Evolutionary conservation across 768 basidiomycete species (phyloP).

Genomic region (Hericium erinaceus): DNA sequence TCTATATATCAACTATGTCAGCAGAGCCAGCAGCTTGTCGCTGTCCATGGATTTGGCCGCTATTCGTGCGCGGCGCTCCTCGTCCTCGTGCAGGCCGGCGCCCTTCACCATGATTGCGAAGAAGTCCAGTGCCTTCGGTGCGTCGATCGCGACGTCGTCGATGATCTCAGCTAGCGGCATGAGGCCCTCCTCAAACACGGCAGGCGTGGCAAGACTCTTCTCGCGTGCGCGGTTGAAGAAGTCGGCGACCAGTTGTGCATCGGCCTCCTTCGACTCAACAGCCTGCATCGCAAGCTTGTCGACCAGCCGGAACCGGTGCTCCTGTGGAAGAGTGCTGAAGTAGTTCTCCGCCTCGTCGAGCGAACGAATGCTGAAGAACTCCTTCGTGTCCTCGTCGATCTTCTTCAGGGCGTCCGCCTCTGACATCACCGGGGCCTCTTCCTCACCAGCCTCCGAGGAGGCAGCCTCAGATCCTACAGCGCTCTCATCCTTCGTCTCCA

Average conservation of each 20-base stretch:
- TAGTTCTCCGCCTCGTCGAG: slow-evolving; percentile 84
- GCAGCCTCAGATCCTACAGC: slow-evolving; percentile 41
- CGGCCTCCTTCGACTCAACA: slow-evolving; percentile 74
- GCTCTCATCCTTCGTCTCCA: slow-evolving; percentile 28
- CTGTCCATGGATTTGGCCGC: slow-evolving; percentile 53
- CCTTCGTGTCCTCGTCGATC: slow-evolving; percentile 75
- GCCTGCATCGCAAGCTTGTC: slow-evolving; percentile 67
- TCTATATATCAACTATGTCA: slow-evolving; percentile 1
- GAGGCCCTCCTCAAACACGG: slow-evolving; percentile 71
- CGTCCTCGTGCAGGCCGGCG: slow-evolving; percentile 47
- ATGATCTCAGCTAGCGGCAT: slow-evolving; percentile 59
- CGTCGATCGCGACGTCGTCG: slow-evolving; percentile 86
- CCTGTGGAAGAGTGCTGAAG: slow-evolving; percentile 63
- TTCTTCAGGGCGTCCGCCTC: slow-evolving; percentile 56
- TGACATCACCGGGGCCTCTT: slow-evolving; percentile 35
- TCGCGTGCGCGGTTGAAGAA: slow-evolving; percentile 58
- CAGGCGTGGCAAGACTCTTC: slow-evolving; percentile 49
- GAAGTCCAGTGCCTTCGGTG: slow-evolving; percentile 73
- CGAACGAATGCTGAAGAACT: slow-evolving; percentile 80
- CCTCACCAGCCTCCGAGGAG: slow-evolving; percentile 43
- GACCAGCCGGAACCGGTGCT: slow-evolving; percentile 57
- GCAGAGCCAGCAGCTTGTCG: slow-evolving; percentile 40
- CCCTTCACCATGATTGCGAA: slow-evolving; percentile 71
- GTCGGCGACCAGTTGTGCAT: slow-evolving; percentile 68
- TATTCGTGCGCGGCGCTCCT: slow-evolving; percentile 46